phyloP scores from a whole-genome alignment of 108 stramenopile genomes.

The Fragilariopsis cylindrus region DNA sequence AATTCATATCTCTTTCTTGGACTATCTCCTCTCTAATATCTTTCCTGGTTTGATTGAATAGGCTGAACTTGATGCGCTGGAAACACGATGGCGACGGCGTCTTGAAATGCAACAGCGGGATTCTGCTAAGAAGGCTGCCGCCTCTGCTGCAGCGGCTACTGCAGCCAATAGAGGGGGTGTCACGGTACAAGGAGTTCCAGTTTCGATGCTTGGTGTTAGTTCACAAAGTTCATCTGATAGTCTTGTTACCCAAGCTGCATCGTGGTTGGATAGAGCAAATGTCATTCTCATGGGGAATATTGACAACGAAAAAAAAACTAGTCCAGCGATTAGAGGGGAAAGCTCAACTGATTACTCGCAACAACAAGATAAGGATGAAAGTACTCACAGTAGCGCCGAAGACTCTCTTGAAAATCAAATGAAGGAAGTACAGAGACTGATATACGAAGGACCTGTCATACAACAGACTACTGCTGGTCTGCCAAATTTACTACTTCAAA shows the following conservation, averaged over 20 bases:
- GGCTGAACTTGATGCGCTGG: conserved; percentile 68
- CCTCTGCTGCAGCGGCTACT: conserved; percentile 59
- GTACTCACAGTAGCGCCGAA: conserved; percentile 22
- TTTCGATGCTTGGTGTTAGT: conserved; percentile 13
- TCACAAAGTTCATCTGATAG: conserved; percentile 1
- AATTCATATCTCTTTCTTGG: not conserved
- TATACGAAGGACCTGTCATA: conserved; percentile 69
- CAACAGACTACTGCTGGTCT: conserved; percentile 53
- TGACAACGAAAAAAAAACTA: conserved; percentile 17
- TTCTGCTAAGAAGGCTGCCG: conserved; percentile 66
- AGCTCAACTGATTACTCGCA: not conserved
- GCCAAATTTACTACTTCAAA: conserved; percentile 30
- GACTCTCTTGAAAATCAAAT: conserved; percentile 59
- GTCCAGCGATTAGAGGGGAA: conserved; percentile 25
- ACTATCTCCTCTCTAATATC: conserved; percentile 6
- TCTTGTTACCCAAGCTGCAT: conserved; percentile 51
- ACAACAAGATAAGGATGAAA: not conserved
- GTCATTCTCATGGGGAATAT: conserved; percentile 45
- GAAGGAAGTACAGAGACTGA: conserved; percentile 65
- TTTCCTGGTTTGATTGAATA: conserved; percentile 25
- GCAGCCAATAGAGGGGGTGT: conserved; percentile 20
- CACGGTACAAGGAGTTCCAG: conserved; percentile 31
- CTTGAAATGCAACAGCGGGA: conserved; percentile 80
- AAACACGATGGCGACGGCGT: conserved; percentile 68
- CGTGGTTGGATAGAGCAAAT: conserved; percentile 76